Evolutionary conservation across 768 basidiomycete genomes (phyloP), one percentile per base, ranked within the genome.

Genomic region (Rossbeevera mucosa): DNA sequence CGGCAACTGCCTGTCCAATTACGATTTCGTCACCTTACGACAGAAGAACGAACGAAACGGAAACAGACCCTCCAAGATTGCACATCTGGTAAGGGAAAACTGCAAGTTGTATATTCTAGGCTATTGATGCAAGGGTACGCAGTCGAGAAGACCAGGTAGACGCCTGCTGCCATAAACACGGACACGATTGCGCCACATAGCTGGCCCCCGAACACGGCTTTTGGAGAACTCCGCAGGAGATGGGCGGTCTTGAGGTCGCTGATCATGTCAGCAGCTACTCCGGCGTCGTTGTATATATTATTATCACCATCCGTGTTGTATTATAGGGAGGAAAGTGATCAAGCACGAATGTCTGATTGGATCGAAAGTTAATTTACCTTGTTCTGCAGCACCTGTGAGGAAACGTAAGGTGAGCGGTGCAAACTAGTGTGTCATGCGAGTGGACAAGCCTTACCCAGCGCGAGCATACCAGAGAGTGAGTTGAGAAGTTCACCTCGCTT

Each of bases 221-320:
- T 75, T 33, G 83, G 83, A 58, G 82, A 84, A 12, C 82, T 78
- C 47, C 83, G 73, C 22, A 85, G 75, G 52, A 86, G 79, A 64
- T 83, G 83, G 54, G 81, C 81, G n/a, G 85, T 81, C 70, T 85
- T 84, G 59, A 85, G 64, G 63, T 86, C 84, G 51, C 82, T 77
- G 43, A 78, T 80, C 84, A 86, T 84, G 62, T 86, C 85, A 26
- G 76, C 61, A 21, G 80, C 74, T 67, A 33, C 44, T n/a, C 16
- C 29, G 51, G 20, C 22, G 22, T 20, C 20, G 38, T 33, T 33
- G 4, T n/a, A n/a, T 33, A 33, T 14, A n/a, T 33, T 29, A 2
- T n/a, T 25, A 31, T 5, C 12, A 16, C 22, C 24, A 30, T 50
- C 2, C 22, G 29, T 7, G 26, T 51, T 29, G 11, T 7, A n/a